phyloP scores from a whole-genome alignment of 164 flowering plant species.

The Vitis vinifera region ASM3070453v1 NC_081817.1:4412001-4412500 shows the following conservation, averaged over 20 bases:
- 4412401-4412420: too few species aligned
- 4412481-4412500: not conserved
- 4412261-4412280: not conserved
- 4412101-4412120: slow-evolving; percentile 66
- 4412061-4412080: slow-evolving; percentile 64
- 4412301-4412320: too few species aligned
- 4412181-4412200: slow-evolving; percentile 71
- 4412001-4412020: slow-evolving; percentile 73
- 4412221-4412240: slow-evolving; percentile 27
- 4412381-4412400: too few species aligned
- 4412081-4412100: slow-evolving; percentile 67
- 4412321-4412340: too few species aligned
- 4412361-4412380: too few species aligned
- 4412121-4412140: slow-evolving; percentile 58
- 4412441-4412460: not conserved
- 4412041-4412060: slow-evolving; percentile 67
- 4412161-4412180: slow-evolving; percentile 67
- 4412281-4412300: not conserved
- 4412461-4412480: not conserved
- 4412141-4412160: slow-evolving; percentile 67
- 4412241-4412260: slow-evolving; percentile 7
- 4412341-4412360: too few species aligned
- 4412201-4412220: slow-evolving; percentile 74
- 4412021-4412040: slow-evolving; percentile 78
- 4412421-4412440: too few species aligned